Conservation (phyloP, 306 rosid species). For the Neltuma alba region DNA sequence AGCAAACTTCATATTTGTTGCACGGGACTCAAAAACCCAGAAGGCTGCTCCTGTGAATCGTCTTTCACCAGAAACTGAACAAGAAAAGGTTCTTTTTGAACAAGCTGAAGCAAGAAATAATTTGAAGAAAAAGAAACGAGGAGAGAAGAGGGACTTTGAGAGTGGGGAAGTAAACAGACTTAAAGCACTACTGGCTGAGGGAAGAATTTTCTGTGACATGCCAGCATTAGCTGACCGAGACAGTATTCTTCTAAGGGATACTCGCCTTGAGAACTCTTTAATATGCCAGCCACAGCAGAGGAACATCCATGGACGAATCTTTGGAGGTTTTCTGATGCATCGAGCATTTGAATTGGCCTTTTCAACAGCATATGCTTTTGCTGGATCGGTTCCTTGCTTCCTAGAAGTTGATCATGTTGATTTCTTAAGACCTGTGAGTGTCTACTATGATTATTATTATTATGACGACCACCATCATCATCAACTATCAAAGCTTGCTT, state of each 20-base stretch:
- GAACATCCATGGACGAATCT: conserved; percentile 91
- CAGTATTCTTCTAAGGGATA: conserved; percentile 86
- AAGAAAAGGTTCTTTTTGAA: conserved; percentile 64
- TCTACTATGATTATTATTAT: not conserved
- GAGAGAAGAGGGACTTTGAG: conserved; percentile 53
- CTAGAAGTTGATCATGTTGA: conserved; percentile 96
- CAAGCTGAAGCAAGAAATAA: conserved; percentile 82
- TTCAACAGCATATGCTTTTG: conserved; percentile 90
- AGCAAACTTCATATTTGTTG: conserved; percentile 96
- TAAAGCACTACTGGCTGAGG: conserved; percentile 61
- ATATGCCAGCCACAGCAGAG: conserved; percentile 96
- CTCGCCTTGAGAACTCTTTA: conserved; percentile 76
- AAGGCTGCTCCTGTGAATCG: conserved; percentile 93
- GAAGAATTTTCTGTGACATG: conserved; percentile 81
- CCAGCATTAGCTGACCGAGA: conserved; percentile 91
- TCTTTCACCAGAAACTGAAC: conserved; percentile 68
- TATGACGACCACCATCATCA: not conserved
- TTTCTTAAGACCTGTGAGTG: conserved; percentile 88
- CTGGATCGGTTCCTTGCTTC: conserved; percentile 89
- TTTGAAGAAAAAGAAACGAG: conserved; percentile 66
- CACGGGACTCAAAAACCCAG: conserved; percentile 86
- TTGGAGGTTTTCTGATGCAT: conserved; percentile 90
- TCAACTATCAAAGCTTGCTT: conserved; percentile 7
- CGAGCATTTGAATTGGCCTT: conserved; percentile 94
- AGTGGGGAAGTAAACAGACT: conserved; percentile 52